Percentiles rank a stretch among this genome's conserved stretches.
phyloP scores from a whole-genome alignment of 768 basidiomycete species.

The Suillus paluster region DNA sequence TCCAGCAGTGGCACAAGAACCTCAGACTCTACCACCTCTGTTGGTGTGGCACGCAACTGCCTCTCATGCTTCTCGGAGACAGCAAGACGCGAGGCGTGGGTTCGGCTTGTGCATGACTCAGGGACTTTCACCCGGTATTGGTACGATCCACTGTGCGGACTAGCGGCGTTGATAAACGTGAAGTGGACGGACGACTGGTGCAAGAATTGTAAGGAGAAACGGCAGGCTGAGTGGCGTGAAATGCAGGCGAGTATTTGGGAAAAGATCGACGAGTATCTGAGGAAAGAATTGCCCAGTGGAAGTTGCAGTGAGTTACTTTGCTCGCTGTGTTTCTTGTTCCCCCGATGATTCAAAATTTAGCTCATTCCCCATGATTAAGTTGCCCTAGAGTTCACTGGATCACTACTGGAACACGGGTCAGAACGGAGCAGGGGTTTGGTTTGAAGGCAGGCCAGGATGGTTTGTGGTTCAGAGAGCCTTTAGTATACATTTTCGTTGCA shows the following conservation, averaged over 20 bases:
- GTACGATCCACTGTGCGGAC: constrained; percentile 39
- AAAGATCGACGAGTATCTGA: neutral
- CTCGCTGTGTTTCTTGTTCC: neutral
- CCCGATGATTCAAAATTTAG: neutral
- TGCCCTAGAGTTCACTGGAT: neutral
- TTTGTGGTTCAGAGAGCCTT: neutral
- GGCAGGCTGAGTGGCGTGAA: neutral
- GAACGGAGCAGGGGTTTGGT: neutral
- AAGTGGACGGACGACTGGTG: constrained; percentile 35
- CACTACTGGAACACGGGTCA: neutral
- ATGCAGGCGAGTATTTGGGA: neutral
- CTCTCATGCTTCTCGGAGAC: neutral
- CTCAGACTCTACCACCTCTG: neutral
- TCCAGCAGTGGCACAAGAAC: neutral
- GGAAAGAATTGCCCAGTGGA: neutral
- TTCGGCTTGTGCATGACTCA: constrained; percentile 18
- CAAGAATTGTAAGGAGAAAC: constrained; percentile 24
- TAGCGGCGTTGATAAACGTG: constrained; percentile 34
- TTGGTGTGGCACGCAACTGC: neutral
- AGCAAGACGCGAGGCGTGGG: neutral
- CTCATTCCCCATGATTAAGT: neutral
- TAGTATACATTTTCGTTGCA: neutral
- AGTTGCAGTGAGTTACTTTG: neutral
- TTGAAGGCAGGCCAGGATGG: neutral
- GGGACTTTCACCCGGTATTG: constrained; percentile 33